Percentiles rank a stretch among this genome's conserved stretches.
These are phyloP conservation scores for Backusella psychrophila DNA, from an alignment of 192 early-diverging fungal genomes.

Conservation along the genomic window DNA sequence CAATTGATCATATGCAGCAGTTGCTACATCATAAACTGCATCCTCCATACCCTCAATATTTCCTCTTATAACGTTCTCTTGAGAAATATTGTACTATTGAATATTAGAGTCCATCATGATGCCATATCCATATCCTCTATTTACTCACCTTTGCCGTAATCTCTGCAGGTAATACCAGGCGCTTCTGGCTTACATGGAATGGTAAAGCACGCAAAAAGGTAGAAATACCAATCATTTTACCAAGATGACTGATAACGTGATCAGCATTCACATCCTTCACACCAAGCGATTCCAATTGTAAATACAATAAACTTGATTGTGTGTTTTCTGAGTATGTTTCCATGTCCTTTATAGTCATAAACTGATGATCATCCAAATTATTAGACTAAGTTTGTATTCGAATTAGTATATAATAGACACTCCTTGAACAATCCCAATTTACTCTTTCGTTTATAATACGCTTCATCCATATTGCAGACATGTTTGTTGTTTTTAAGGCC, in stretches of 20 bases:
- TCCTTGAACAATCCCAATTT: neutral
- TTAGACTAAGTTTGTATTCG: constrained; percentile 42
- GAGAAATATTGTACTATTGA: constrained; percentile 65
- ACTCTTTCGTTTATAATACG: constrained; percentile 71
- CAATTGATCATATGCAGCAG: constrained; percentile 75
- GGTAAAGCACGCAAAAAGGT: constrained; percentile 75
- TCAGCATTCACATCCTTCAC: constrained; percentile 80
- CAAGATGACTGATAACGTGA: constrained; percentile 88
- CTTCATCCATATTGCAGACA: constrained; percentile 80
- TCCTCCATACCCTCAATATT: constrained; percentile 63
- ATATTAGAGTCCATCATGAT: neutral
- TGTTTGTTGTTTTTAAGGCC: constrained; percentile 48
- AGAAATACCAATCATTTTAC: constrained; percentile 83
- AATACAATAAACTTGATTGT: constrained; percentile 81
- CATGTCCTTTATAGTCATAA: constrained; percentile 69
- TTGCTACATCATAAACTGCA: constrained; percentile 85
- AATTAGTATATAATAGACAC: neutral
- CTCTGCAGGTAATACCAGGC: constrained; percentile 74
- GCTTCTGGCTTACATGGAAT: constrained; percentile 62
- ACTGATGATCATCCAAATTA: constrained; percentile 62
- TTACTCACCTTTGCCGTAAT: constrained; percentile 69
- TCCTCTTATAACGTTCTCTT: constrained; percentile 72
- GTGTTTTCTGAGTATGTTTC: constrained; percentile 91
- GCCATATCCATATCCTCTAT: neutral
- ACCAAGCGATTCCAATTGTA: constrained; percentile 85